phyloP scores from a whole-genome alignment of 148 eudicot genomes.

The Diospyros kaki region DNA sequence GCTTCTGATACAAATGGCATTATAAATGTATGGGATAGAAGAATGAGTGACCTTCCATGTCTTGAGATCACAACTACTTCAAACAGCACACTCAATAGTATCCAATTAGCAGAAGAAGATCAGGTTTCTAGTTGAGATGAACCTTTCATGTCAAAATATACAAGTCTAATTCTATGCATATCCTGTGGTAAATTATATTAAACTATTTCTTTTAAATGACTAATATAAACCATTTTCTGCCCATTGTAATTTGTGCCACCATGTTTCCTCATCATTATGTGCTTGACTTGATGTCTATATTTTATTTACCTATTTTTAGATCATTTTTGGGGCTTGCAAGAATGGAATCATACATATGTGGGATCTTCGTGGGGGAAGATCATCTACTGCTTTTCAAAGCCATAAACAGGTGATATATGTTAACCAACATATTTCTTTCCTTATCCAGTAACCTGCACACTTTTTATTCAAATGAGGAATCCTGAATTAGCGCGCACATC shows the following conservation, averaged over 20 bases:
- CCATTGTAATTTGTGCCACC: background rate
- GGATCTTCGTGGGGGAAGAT: conserved; percentile 98
- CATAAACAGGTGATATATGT: conserved; percentile 55
- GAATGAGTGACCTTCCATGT: conserved; percentile 57
- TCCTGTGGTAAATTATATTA: background rate
- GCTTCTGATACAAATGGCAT: conserved; percentile 77
- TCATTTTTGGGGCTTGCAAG: conserved; percentile 69
- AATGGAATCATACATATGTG: conserved; percentile 69
- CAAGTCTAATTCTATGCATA: background rate
- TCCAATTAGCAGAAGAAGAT: conserved; percentile 56
- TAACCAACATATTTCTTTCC: background rate
- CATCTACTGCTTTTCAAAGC: conserved; percentile 68
- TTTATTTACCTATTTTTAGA: conserved; percentile 31
- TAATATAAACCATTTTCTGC: background rate
- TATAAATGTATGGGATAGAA: conserved; percentile 86
- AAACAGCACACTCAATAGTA: conserved; percentile 55
- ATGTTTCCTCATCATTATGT: background rate
- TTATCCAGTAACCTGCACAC: conserved; percentile 1
- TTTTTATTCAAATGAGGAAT: background rate
- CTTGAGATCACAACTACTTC: conserved; percentile 66
- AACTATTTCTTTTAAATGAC: no score
- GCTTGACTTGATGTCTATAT: conserved; percentile 2
- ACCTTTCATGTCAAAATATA: background rate
- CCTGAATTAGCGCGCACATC: background rate
- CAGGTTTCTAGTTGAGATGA: conserved; percentile 44